Evolutionary conservation across 1,284 basidiomycete species (phyloP), one percentile per base, ranked within the genome.

Genomic region (Cryptococcus depauperatus): DNA sequence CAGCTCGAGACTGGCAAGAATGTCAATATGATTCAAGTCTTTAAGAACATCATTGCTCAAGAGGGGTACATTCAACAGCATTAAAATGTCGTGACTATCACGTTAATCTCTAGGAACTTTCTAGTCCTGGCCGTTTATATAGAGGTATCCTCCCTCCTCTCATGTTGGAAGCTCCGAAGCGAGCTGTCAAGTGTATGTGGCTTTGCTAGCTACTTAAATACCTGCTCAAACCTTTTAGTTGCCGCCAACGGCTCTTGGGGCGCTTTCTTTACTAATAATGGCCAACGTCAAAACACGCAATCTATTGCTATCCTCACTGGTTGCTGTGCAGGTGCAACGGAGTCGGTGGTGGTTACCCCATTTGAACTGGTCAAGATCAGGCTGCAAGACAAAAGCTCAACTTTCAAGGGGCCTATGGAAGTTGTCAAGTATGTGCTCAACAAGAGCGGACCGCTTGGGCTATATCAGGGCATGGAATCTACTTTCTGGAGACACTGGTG

Each of bases 351-450:
- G 40, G 75, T 77, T 40, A 91, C 95, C 2, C 92, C 92, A 0
- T 97, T 97, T 59, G 92, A 98, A 71, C 80, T 96, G 19, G 92
- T 97, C 58, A 97, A 98, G 73, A 95, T 97, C 71, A 55, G 88
- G 59, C 73, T 97, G 46, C 93, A 97, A 74, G 90, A 93, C 71
- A 92, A 93, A 71, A 75, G 79, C 19, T 86, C 85, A 57, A 87
- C 82, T 1, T 95, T 82, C 72, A 81, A 81, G 27, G 92, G 93
- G 2, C 91, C 93, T 0, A 77, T 90, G 68, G 91, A 95, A 55
- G 93, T 95, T 18, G 79, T 97, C 19, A 79, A 77, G 55, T 80
- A 85, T 57, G 78, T 89, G 23, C 69, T 95, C 41, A 77, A 71
- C 58, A 82, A 81, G 50, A 81, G 88, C 30, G 92, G 92, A 29